Evolutionary conservation across 2,329 filamentous ascomycete genomes (phyloP).

Genomic region (Blastomyces parvus): DNA sequence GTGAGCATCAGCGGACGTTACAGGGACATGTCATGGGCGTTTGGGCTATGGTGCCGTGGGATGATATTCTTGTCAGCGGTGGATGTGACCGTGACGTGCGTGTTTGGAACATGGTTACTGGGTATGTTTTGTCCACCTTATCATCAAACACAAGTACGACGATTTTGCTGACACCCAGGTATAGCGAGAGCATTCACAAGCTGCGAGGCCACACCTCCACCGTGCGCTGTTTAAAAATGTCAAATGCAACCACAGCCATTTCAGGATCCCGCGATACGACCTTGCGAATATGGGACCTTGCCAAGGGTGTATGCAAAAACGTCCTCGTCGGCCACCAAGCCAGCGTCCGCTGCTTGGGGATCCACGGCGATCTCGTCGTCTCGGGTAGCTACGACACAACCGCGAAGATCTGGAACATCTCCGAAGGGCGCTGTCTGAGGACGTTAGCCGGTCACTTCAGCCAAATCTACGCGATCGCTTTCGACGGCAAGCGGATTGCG

Average conservation of each 20-base stretch:
- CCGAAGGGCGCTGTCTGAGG: constrained; percentile 81
- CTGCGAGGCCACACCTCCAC: constrained; percentile 93
- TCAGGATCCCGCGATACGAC: constrained; percentile 94
- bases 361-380: constrained; percentile 94
- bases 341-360: constrained; percentile 93
- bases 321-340: constrained; percentile 98
- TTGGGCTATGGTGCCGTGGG: constrained; percentile 99
- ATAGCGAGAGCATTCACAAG: constrained; percentile 64
- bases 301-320: constrained; percentile 82
- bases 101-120: constrained; percentile 91
- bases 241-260: constrained; percentile 83
- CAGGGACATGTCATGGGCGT: constrained; percentile 98
- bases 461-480: constrained; percentile 97
- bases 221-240: constrained; percentile 96
- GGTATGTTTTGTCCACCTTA: constrained; percentile 44
- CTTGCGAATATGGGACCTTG: constrained; percentile 92
- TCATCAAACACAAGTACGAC: constrained; percentile 8
- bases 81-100: constrained; percentile 94
- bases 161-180: neutral
- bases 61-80: constrained; percentile 86
- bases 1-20: constrained; percentile 76
- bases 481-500: constrained; percentile 85
- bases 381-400: constrained; percentile 97
- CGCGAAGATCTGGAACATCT: constrained; percentile 95
- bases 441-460: constrained; percentile 93